phyloP scores from a whole-genome alignment of 306 rosid genomes.

The Sphenostylis stenocarpa region DNA sequence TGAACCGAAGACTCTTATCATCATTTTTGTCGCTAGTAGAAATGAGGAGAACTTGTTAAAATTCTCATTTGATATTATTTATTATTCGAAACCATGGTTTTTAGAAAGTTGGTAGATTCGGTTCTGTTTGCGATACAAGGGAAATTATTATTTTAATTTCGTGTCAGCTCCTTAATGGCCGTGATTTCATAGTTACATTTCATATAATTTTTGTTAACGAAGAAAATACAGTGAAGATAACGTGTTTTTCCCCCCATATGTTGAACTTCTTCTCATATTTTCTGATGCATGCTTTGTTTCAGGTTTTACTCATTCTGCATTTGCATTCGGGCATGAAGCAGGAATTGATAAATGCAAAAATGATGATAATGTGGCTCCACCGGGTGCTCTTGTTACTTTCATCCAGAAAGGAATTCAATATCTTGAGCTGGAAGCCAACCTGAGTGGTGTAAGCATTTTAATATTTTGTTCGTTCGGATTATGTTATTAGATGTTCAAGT shows the following conservation, averaged over 20 bases:
- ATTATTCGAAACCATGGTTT: not conserved
- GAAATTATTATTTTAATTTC: not conserved
- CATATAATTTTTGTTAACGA: not conserved
- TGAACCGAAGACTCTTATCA: not conserved
- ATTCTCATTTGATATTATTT: not conserved
- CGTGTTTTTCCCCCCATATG: not conserved
- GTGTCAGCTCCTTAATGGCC: not conserved
- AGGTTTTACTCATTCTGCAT: constrained; percentile 74
- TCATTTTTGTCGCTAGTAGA: not conserved
- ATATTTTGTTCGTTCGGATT: not conserved
- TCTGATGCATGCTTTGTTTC: constrained; percentile 20
- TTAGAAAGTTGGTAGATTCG: not conserved
- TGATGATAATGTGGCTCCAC: constrained; percentile 61
- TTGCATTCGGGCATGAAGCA: constrained; percentile 66
- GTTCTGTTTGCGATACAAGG: not conserved
- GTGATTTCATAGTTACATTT: not conserved
- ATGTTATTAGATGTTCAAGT: not conserved
- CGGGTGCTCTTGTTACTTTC: constrained; percentile 66
- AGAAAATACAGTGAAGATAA: not conserved
- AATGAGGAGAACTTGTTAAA: too few relatives aligned
- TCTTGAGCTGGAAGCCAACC: constrained; percentile 68
- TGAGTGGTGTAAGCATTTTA: constrained; percentile 52
- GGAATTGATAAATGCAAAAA: constrained; percentile 54
- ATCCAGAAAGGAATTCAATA: constrained; percentile 67
- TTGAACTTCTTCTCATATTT: not conserved